Base-by-base conservation (phyloP, 2,329 filamentous ascomycete genomes). In the Fusarium scirpi region DNA sequence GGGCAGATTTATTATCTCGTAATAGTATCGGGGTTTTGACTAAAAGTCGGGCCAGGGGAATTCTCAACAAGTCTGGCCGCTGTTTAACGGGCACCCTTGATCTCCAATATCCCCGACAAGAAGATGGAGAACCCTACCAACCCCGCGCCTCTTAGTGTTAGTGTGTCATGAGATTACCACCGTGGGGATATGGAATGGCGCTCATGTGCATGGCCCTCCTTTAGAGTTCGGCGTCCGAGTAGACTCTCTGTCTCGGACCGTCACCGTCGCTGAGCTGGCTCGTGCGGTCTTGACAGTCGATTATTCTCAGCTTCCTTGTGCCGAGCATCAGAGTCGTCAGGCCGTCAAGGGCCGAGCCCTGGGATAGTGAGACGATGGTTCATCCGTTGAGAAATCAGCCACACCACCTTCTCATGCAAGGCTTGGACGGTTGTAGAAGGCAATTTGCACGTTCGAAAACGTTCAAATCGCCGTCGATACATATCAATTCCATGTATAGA, bases 1-100 rank as follows among this genome's bases (percentile, higher is more conserved):
- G 47, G 34, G 30, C 30, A 43, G 45, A 27, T 69, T 70, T 75
- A 66, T 59, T 61, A 67, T 75, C 64, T 71, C 73, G 73, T 75
- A 75, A 75, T 75, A 71, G 67, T 64, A 61, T 71, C 56, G 48
- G 29, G 15, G 29, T 65, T 72, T 71, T 75, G 69, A 75, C 71
- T 73, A 75, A 75, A 59, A 66, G 34, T 54, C 52, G 62, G 60
- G 45, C 49, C 68, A 58, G 61, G 61, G 63, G 53, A 55, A 60
- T 57, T 44, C 58, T 60, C 59, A 54, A 65, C 66, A 59, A 49
- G 55, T 52, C 63, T 58, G 61, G 46, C 29, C 59, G 68, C 68
- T 52, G 49, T 49, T 56, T 54, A 46, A 65, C 59, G 65, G 69
- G 57, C 67, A 72, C 58, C 66, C 63, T 68, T 57, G 61, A 66